Base-by-base conservation (phyloP, 495 filamentous ascomycete species). In the Massariosphaeria phaeospora region DNA sequence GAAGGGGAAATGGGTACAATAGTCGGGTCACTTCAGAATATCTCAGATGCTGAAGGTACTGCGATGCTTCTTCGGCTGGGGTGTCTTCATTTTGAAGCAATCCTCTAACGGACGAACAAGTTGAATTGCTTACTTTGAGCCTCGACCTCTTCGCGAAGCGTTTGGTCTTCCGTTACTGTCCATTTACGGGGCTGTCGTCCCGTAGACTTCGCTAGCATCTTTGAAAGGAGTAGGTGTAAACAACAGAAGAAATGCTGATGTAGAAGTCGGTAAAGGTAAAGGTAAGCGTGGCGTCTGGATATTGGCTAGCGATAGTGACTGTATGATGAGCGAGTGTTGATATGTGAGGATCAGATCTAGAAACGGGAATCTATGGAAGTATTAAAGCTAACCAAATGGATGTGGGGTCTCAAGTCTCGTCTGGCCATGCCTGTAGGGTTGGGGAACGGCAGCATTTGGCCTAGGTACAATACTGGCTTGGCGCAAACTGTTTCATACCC, bases 81-180 rank as follows among this genome's bases (percentile, higher is more conserved):
- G n/a, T n/a, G n/a, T n/a, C n/a, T n/a, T n/a, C n/a, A n/a, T n/a
- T n/a, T n/a, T n/a, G n/a, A n/a, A n/a, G n/a, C n/a, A n/a, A n/a
- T n/a, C n/a, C n/a, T n/a, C n/a, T n/a, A n/a, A n/a, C n/a, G n/a
- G 34, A 36, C 12, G 34, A 3, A 36, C 3, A 3, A 36, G 8
- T 8, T 26, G 29, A n/a, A n/a, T 20, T n/a, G 45, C 52, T 15
- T 52, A 63, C 59, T 21, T 46, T 63, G 59, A 23, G 48, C 48
- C 26, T 54, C 45, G 12, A 63, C 61, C 48, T 63, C 55, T 27
- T 55, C 51, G 11, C 54, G 55, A 21, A 63, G 48, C 25, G 43
- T 59, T 33, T 56, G 61, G 34, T 63, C 61, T 34, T 63, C 61
- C 13, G 45, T 25, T n/a, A 46, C 10, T 2, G 55, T 59, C 61